phyloP scores from a whole-genome alignment of 1,139 yeast species.

The Hansenula sp. region DNA sequence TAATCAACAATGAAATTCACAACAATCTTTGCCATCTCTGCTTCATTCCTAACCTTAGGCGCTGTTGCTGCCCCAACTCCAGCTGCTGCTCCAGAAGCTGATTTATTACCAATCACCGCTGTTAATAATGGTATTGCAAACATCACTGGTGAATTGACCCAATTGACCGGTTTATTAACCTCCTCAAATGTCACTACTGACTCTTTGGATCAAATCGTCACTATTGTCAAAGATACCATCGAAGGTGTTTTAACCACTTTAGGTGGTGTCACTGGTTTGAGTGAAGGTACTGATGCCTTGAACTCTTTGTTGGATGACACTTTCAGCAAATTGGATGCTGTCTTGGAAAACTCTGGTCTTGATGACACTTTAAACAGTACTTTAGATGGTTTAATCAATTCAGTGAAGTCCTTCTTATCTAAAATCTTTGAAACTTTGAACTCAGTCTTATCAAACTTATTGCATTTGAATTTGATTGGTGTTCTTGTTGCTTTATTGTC shows the following conservation, averaged over 20 bases:
- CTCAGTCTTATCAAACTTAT: conserved; percentile 6
- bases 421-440: conserved; percentile 6
- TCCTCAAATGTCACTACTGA: conserved; percentile 4
- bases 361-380: conserved; percentile 7
- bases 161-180: conserved; percentile 3
- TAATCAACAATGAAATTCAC: neutral
- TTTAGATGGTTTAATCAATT: conserved; percentile 4
- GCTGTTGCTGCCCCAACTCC: conserved; percentile 10
- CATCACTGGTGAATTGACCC: conserved; percentile 4
- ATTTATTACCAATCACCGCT: conserved; percentile 3
- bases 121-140: conserved; percentile 4
- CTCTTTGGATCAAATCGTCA: conserved; percentile 4
- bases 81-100: conserved; percentile 17
- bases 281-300: conserved; percentile 7
- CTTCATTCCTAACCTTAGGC: neutral
- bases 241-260: conserved; percentile 7
- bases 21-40: conserved; percentile 1
- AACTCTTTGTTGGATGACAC: conserved; percentile 7
- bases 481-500: conserved; percentile 11
- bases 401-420: conserved; percentile 5
- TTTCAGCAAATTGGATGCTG: conserved; percentile 6
- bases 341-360: conserved; percentile 8
- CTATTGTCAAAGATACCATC: conserved; percentile 4
- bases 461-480: conserved; percentile 13
- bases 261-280: conserved; percentile 7